Percentiles rank a stretch among this genome's conserved stretches.
These are phyloP conservation scores for Prinsepia uniflora DNA, from an alignment of 306 rosid species.

Conservation along the genomic window DNA sequence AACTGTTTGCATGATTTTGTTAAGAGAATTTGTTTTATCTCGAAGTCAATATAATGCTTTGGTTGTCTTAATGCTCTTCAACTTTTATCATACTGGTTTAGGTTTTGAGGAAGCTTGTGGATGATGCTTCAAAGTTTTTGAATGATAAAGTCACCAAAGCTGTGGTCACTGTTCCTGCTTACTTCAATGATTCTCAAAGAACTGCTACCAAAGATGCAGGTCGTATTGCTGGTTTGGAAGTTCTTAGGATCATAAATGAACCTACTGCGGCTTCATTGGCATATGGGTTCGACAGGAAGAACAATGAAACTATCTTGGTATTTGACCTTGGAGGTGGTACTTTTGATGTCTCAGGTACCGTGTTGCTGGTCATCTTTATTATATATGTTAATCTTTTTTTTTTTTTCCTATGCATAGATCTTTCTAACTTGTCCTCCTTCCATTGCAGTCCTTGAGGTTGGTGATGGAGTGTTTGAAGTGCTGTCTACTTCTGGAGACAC, in stretches of 20 bases:
- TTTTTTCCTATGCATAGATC: neutral
- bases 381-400: neutral
- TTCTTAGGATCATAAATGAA: slow-evolving; percentile 88
- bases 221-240: slow-evolving; percentile 92
- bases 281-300: slow-evolving; percentile 92
- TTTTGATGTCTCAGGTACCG: slow-evolving; percentile 86
- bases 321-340: slow-evolving; percentile 99
- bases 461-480: slow-evolving; percentile 98
- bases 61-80: neutral
- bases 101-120: slow-evolving; percentile 96
- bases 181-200: slow-evolving; percentile 98
- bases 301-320: slow-evolving; percentile 87
- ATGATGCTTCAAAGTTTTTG: slow-evolving; percentile 93
- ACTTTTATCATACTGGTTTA: slow-evolving; percentile 9
- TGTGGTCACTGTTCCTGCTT: slow-evolving; percentile 95
- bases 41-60: neutral
- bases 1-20: neutral
- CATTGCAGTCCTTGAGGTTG: slow-evolving; percentile 77
- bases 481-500: slow-evolving; percentile 97
- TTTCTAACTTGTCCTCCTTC: neutral
- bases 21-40: neutral
- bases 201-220: slow-evolving; percentile 99
- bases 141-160: slow-evolving; percentile 96
- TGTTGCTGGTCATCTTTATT: neutral
- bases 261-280: slow-evolving; percentile 98